Evolutionary conservation across 2,329 filamentous ascomycete species (phyloP).

Genomic region (Huntiella omanensis): DNA sequence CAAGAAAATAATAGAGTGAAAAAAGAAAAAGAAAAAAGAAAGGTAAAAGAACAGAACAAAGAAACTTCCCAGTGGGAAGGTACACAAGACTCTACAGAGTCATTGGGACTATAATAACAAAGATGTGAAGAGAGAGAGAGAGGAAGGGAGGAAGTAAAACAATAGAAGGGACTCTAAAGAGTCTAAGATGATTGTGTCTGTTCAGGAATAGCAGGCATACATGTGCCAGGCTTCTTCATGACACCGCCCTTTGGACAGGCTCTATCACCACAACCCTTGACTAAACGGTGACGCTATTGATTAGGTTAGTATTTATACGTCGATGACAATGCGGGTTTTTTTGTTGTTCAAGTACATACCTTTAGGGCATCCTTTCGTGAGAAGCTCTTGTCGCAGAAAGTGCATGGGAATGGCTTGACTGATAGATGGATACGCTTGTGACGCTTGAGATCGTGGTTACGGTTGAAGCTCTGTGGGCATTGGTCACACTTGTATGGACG

Average conservation of each 20-base stretch:
- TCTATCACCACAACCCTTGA: slow-evolving; percentile 39
- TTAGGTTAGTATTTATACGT: not conserved
- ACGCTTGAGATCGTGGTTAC: slow-evolving; percentile 89
- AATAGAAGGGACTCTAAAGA: not conserved
- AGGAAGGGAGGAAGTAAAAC: not conserved
- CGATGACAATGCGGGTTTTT: not conserved
- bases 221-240: not conserved
- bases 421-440: slow-evolving; percentile 91
- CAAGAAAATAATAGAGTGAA: not conserved
- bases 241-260: slow-evolving; percentile 10
- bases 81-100: not conserved
- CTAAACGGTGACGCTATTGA: slow-evolving; percentile 37
- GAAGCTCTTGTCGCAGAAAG: slow-evolving; percentile 86
- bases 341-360: slow-evolving; percentile 39
- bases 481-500: slow-evolving; percentile 88
- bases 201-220: not conserved
- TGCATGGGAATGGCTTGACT: slow-evolving; percentile 89
- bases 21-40: not conserved
- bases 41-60: not conserved
- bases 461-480: slow-evolving; percentile 84
- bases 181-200: not conserved
- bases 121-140: not conserved
- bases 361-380: slow-evolving; percentile 92
- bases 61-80: not conserved
- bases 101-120: not conserved